Evolutionary conservation across 176 grass and related monocot genomes (phyloP).

Genomic region (sorghum (Sorghum bicolor)): Sorghum_bicolor_NCBIv3 NC_012872.2:12311001-12311500

Average conservation of each 20-base stretch:
- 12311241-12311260: background rate
- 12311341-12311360: constrained; percentile 28
- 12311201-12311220: constrained; percentile 44
- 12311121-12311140: constrained; percentile 37
- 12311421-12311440: background rate
- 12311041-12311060: background rate
- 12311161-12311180: background rate
- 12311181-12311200: background rate
- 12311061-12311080: constrained; percentile 35
- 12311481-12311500: no score
- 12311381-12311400: background rate
- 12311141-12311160: constrained; percentile 1
- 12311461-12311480: background rate
- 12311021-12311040: constrained; percentile 13
- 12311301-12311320: constrained; percentile 37
- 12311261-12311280: constrained; percentile 17
- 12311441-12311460: background rate
- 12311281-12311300: constrained; percentile 28
- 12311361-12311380: background rate
- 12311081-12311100: constrained; percentile 31
- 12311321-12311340: background rate
- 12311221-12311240: constrained; percentile 14
- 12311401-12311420: background rate
- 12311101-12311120: constrained; percentile 48
- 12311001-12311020: constrained; percentile 32